Evolutionary conservation across 805 yeast species (phyloP).

Genomic region (Komagataella mondaviorum): DNA sequence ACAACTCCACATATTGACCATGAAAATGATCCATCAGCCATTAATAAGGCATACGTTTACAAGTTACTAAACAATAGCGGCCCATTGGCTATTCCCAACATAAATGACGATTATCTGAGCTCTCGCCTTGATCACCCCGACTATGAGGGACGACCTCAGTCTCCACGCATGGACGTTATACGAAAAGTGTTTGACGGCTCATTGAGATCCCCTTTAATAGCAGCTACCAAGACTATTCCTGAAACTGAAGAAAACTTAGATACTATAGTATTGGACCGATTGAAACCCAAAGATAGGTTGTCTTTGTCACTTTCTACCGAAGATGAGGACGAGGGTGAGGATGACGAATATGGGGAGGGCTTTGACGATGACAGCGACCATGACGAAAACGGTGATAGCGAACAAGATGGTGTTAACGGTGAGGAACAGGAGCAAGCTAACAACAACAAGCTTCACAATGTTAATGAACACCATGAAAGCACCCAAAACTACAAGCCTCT

Average conservation of each 20-base stretch:
- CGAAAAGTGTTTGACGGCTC: background rate
- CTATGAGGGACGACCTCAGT: background rate
- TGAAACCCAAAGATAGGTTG: background rate
- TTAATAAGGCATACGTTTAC: background rate
- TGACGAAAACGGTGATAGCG: slow-evolving; percentile 8
- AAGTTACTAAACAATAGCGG: background rate
- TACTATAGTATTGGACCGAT: background rate
- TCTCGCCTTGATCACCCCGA: background rate
- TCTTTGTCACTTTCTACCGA: slow-evolving; percentile 2
- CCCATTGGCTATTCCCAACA: background rate
- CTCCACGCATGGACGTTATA: background rate
- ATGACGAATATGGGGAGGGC: slow-evolving; percentile 11
- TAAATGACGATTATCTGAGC: background rate
- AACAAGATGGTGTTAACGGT: slow-evolving; percentile 8
- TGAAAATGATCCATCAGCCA: background rate
- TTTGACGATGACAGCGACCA: slow-evolving; percentile 10
- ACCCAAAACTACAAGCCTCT: background rate
- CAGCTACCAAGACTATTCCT: background rate
- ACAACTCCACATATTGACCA: background rate
- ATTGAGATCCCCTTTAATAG: background rate
- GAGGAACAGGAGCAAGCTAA: slow-evolving; percentile 11
- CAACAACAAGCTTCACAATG: slow-evolving; percentile 7
- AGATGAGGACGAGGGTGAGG: slow-evolving; percentile 7
- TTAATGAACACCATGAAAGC: background rate
- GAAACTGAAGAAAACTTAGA: background rate